These are phyloP conservation scores for Pulicaria dysenterica DNA, from an alignment of 129 eudicot genomes.

Conservation along the genomic window DNA sequence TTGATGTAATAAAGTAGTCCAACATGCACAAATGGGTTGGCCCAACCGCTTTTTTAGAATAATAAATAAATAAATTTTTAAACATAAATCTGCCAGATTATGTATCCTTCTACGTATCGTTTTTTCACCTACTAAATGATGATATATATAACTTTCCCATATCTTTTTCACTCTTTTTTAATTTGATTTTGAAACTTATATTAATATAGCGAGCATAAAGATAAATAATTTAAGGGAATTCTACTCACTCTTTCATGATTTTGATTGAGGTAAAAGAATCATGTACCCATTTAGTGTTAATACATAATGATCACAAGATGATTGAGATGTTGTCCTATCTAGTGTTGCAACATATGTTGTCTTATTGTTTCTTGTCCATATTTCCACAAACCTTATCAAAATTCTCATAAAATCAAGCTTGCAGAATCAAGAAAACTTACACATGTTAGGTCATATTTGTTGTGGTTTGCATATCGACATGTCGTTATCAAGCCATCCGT, in stretches of 20 bases:
- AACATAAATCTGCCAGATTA: too few relatives aligned
- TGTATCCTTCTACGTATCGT: too few relatives aligned
- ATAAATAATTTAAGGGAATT: too few relatives aligned
- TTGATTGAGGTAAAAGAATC: neutral
- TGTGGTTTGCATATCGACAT: slow-evolving; percentile 47
- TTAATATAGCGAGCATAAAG: too few relatives aligned
- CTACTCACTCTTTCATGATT: too few relatives aligned
- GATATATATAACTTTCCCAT: too few relatives aligned
- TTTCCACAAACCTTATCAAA: slow-evolving; percentile 21
- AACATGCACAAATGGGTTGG: neutral
- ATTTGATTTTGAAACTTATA: too few relatives aligned
- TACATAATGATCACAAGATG: slow-evolving; percentile 54
- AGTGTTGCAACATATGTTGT: slow-evolving; percentile 10
- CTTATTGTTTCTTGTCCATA: slow-evolving; percentile 32
- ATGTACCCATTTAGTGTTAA: neutral
- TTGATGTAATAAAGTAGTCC: slow-evolving; percentile 25
- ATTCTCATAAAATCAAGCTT: slow-evolving; percentile 15
- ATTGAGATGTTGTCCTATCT: slow-evolving; percentile 37
- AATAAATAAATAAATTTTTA: too few relatives aligned
- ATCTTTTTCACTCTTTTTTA: too few relatives aligned
- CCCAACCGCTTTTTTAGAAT: neutral
- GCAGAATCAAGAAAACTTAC: slow-evolving; percentile 5
- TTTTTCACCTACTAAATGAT: too few relatives aligned
- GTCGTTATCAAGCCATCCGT: slow-evolving; percentile 41
- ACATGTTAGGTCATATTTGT: slow-evolving; percentile 39